phyloP scores from a whole-genome alignment of 148 eudicot species.

The Dysphania ambrosioides region DNA sequence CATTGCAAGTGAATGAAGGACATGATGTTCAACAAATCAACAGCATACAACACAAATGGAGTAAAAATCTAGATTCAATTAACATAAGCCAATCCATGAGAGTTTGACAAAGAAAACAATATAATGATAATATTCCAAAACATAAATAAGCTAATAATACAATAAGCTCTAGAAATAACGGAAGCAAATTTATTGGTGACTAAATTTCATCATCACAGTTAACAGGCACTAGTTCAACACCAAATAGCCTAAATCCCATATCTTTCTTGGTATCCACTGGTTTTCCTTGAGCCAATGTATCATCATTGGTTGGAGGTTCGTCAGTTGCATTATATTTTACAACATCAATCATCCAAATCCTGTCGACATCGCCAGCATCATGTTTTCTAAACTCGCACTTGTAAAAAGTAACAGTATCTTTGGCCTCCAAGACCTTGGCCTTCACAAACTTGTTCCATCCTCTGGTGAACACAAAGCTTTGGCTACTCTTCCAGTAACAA shows the following conservation, averaged over 20 bases:
- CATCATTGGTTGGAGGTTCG: not conserved
- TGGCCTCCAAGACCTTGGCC: conserved; percentile 36
- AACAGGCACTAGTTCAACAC: conserved; percentile 19
- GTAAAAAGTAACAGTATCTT: conserved; percentile 38
- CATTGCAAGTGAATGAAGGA: too few relatives aligned
- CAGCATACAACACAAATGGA: too few relatives aligned
- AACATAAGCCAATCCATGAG: too few relatives aligned
- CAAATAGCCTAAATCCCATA: conserved; percentile 27
- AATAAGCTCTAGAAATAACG: not conserved
- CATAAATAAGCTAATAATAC: not conserved
- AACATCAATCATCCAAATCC: conserved; percentile 26
- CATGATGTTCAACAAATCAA: too few relatives aligned
- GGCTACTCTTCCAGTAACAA: conserved; percentile 54
- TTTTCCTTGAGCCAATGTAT: not conserved
- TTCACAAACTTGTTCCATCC: conserved; percentile 57
- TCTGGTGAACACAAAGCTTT: conserved; percentile 48
- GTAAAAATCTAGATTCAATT: too few relatives aligned
- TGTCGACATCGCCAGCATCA: not conserved
- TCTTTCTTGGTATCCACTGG: not conserved
- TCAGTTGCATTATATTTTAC: not conserved
- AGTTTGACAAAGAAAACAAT: too few relatives aligned
- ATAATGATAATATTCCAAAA: too few relatives aligned
- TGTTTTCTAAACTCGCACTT: conserved; percentile 19
- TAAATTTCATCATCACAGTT: not conserved
- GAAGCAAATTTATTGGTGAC: not conserved